Conservation (phyloP, 768 basidiomycete genomes). For the Termitomyces sp. region DNA sequence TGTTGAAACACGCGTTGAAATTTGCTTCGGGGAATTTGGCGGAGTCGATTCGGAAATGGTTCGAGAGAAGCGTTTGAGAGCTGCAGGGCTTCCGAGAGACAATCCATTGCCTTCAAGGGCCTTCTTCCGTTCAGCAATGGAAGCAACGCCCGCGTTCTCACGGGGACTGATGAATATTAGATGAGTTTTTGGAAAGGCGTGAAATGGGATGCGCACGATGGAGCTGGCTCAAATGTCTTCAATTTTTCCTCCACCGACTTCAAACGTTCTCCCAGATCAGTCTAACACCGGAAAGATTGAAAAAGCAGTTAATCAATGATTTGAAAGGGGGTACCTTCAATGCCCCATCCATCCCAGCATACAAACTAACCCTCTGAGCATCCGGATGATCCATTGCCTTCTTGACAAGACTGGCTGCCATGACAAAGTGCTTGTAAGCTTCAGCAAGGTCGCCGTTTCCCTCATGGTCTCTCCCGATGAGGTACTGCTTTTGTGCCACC, state of each 20-base stretch:
- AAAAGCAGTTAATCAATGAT: constrained; percentile 4
- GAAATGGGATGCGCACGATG: constrained; percentile 28
- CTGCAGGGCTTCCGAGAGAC: constrained; percentile 36
- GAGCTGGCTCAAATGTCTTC: constrained; percentile 38
- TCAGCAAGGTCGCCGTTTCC: constrained; percentile 56
- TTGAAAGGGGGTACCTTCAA: constrained; percentile 47
- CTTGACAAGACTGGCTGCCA: constrained; percentile 56
- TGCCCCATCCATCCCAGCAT: constrained; percentile 65
- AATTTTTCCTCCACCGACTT: constrained; percentile 46
- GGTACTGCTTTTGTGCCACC: constrained; percentile 57
- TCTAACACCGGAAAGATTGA: constrained; percentile 20
- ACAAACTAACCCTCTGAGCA: constrained; percentile 51
- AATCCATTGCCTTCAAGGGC: constrained; percentile 75
- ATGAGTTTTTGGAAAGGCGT: not conserved
- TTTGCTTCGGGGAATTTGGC: constrained; percentile 38
- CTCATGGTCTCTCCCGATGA: constrained; percentile 52
- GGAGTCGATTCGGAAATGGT: constrained; percentile 45
- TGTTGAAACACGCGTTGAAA: constrained; percentile 30
- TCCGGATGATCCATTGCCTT: constrained; percentile 62
- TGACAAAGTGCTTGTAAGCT: constrained; percentile 60
- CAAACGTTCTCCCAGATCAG: constrained; percentile 40
- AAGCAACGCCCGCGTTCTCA: constrained; percentile 33
- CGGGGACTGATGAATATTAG: constrained; percentile 19
- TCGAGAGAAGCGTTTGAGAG: constrained; percentile 58
- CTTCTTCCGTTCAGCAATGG: constrained; percentile 79